Conservation (phyloP, 2,329 filamentous ascomycete genomes). For the Claviceps citrina region DNA sequence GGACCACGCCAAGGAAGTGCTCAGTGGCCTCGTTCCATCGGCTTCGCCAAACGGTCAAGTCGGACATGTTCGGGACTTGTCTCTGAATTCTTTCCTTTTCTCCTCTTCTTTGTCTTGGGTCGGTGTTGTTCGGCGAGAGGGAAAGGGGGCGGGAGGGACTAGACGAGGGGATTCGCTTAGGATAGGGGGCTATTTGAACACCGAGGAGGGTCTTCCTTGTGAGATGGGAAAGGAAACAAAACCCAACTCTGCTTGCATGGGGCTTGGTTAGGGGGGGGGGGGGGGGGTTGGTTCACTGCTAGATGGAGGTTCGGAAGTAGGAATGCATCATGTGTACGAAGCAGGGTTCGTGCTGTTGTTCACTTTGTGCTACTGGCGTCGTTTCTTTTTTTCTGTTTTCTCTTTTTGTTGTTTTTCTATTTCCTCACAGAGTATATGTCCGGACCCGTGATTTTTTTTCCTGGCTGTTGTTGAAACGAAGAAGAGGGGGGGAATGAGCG, state of each 20-base stretch:
- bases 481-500: neutral
- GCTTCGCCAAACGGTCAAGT: constrained; percentile 7
- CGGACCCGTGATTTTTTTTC: neutral
- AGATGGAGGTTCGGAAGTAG: neutral
- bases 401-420: neutral
- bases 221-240: neutral
- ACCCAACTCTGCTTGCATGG: too few relatives aligned
- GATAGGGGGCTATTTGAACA: constrained; percentile 3
- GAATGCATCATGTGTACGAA: neutral
- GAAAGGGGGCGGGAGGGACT: neutral
- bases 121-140: neutral
- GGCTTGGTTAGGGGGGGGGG: neutral
- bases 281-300: neutral
- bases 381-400: neutral
- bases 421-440: constrained; percentile 1
- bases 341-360: neutral
- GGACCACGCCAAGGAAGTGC: constrained; percentile 13
- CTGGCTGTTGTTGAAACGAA: neutral
- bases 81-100: neutral
- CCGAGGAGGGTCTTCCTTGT: neutral
- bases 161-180: constrained; percentile 1
- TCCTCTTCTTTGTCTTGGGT: neutral
- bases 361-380: constrained; percentile 4
- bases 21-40: constrained; percentile 4
- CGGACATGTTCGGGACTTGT: constrained; percentile 2